Evolutionary conservation across 2,329 filamentous ascomycete species (phyloP).

Genomic region (Purpureocillium lavendulum): DNA sequence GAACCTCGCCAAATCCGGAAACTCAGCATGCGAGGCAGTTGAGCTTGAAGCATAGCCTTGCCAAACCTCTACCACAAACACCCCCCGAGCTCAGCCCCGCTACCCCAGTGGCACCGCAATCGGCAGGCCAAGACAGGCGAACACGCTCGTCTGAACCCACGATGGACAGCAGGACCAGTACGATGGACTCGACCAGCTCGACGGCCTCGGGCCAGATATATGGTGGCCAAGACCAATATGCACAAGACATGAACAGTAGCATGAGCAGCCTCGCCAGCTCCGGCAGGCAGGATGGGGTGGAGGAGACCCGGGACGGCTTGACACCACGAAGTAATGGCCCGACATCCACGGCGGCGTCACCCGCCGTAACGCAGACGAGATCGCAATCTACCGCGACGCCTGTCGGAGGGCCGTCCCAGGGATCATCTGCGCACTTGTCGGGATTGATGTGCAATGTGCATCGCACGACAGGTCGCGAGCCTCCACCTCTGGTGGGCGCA

Average conservation of each 20-base stretch:
- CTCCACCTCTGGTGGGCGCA: conserved; percentile 84
- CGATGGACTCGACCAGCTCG: conserved; percentile 38
- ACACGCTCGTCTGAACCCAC: conserved; percentile 9
- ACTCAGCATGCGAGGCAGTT: conserved; percentile 44
- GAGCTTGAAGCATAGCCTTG: conserved; percentile 48
- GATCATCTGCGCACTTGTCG: conserved; percentile 50
- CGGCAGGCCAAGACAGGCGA: background rate
- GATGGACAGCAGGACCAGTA: conserved; percentile 34
- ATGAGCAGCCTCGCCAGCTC: conserved; percentile 36
- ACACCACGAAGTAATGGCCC: conserved; percentile 46
- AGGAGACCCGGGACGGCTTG: conserved; percentile 35
- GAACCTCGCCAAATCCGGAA: conserved; percentile 10
- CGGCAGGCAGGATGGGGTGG: conserved; percentile 33
- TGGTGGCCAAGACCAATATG: conserved; percentile 19
- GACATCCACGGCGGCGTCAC: conserved; percentile 48
- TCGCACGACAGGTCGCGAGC: conserved; percentile 83
- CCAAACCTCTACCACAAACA: conserved; percentile 47
- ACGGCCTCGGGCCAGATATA: conserved; percentile 27
- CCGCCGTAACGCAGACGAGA: conserved; percentile 33
- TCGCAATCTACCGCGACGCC: conserved; percentile 9
- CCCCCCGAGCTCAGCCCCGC: conserved; percentile 23
- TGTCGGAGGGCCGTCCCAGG: conserved; percentile 35
- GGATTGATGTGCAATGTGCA: conserved; percentile 65
- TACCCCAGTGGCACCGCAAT: conserved; percentile 12
- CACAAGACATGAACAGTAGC: conserved; percentile 33